Evolutionary conservation across 371 early-diverging fungal species (phyloP).

Genomic region (Mycotypha africana): DNA sequence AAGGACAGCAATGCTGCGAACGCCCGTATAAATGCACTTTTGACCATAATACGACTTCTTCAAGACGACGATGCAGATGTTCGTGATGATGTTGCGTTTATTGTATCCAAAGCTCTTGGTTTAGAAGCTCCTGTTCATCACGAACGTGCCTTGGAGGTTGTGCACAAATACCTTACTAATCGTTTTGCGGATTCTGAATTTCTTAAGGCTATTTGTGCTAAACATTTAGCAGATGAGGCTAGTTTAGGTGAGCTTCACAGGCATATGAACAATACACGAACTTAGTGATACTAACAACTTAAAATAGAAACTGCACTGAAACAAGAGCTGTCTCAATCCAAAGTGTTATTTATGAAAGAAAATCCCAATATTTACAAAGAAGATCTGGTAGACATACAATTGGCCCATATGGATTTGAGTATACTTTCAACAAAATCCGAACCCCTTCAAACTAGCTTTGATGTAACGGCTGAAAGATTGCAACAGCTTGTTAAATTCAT

Average conservation of each 20-base stretch:
- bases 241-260: too few species aligned
- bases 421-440: conserved; percentile 4
- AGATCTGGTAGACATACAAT: conserved; percentile 48
- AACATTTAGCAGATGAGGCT: not conserved
- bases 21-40: conserved; percentile 12
- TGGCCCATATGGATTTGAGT: conserved; percentile 29
- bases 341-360: conserved; percentile 45
- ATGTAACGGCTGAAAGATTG: not conserved
- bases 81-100: conserved; percentile 50
- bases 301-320: conserved; percentile 17
- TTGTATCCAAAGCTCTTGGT: conserved; percentile 49
- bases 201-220: conserved; percentile 5
- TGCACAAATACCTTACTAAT: conserved; percentile 32
- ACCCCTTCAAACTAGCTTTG: not conserved
- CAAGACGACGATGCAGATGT: conserved; percentile 76
- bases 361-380: conserved; percentile 54
- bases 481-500: conserved; percentile 9
- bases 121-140: conserved; percentile 37
- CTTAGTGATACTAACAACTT: too few species aligned
- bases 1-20: conserved; percentile 1
- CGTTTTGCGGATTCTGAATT: conserved; percentile 13
- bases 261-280: too few species aligned
- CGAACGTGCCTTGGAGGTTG: conserved; percentile 54
- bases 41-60: conserved; percentile 16
- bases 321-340: conserved; percentile 20